These are phyloP conservation scores for Zymoseptoria passerinii DNA, from an alignment of 2,329 filamentous ascomycete species.

Conservation along the genomic window DNA sequence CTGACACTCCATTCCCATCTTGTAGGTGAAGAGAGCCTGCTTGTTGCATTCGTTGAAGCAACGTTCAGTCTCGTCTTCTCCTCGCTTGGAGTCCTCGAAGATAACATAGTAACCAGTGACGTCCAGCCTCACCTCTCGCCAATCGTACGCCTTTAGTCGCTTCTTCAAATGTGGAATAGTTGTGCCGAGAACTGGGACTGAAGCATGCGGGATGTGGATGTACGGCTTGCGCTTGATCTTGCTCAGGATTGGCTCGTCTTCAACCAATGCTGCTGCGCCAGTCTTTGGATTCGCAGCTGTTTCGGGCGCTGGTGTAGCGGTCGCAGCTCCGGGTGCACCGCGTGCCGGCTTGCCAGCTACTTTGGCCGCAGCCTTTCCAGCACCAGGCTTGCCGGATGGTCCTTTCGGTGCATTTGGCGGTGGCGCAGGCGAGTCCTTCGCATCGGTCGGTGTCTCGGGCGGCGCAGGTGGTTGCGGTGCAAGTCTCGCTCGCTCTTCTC, in stretches of 20 bases:
- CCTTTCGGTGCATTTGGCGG: conserved; percentile 83
- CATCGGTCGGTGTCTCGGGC: conserved; percentile 21
- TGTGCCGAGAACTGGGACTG: conserved; percentile 76
- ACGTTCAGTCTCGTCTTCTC: conserved; percentile 70
- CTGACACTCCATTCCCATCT: conserved; percentile 82
- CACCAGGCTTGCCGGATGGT: conserved; percentile 50
- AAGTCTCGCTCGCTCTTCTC: conserved; percentile 48
- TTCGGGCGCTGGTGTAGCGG: background rate
- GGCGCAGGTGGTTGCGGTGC: conserved; percentile 25
- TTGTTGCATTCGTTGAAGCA: conserved; percentile 74
- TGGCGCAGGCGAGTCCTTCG: conserved; percentile 49
- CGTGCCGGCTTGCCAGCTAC: conserved; percentile 21
- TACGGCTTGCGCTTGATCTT: conserved; percentile 75
- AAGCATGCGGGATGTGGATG: conserved; percentile 78
- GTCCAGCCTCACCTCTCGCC: conserved; percentile 76
- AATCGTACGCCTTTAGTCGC: conserved; percentile 71
- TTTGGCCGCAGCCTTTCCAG: conserved; percentile 16
- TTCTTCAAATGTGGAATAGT: conserved; percentile 88
- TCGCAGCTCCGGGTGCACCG: conserved; percentile 24
- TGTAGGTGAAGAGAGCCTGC: conserved; percentile 81
- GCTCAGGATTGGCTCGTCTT: conserved; percentile 57
- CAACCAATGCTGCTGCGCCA: conserved; percentile 49
- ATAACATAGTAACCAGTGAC: conserved; percentile 81
- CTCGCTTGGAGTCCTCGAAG: conserved; percentile 71
- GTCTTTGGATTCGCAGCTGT: conserved; percentile 35